Percentiles rank a stretch among this genome's conserved stretches.
These are phyloP conservation scores for Paramyrothecium roridum DNA, from an alignment of 2,329 filamentous ascomycete species.

Conservation along the genomic window DNA sequence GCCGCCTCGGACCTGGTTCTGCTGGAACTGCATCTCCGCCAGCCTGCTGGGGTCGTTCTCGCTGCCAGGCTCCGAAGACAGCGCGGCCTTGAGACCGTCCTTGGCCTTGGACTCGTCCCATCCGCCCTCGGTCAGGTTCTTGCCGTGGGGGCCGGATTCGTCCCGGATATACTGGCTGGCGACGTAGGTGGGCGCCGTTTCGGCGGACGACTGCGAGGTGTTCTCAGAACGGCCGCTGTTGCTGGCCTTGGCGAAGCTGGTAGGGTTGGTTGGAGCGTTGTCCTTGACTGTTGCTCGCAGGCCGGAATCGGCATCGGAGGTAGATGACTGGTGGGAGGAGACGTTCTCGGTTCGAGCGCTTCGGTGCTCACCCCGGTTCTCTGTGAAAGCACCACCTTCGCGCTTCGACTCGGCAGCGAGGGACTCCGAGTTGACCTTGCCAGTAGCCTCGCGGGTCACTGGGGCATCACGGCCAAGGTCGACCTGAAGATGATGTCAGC, in stretches of 20 bases:
- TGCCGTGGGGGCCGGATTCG: conserved; percentile 35
- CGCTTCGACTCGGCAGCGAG: conserved; percentile 71
- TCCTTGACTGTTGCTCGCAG: not conserved
- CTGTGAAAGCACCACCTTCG: conserved; percentile 55
- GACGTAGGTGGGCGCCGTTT: conserved; percentile 35
- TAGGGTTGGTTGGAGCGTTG: conserved; percentile 17
- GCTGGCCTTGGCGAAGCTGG: conserved; percentile 3
- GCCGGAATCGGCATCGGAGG: not conserved
- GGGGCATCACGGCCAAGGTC: conserved; percentile 45
- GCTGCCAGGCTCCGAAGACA: conserved; percentile 41
- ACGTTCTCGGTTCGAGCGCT: conserved; percentile 11
- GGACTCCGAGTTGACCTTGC: conserved; percentile 63
- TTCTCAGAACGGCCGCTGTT: conserved; percentile 2
- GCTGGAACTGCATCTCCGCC: conserved; percentile 40
- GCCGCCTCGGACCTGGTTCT: conserved; percentile 14
- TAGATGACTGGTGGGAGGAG: conserved; percentile 35
- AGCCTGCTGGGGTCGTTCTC: conserved; percentile 43
- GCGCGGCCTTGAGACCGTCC: conserved; percentile 34
- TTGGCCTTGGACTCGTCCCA: conserved; percentile 27
- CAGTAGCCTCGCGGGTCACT: conserved; percentile 56
- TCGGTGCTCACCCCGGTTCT: conserved; percentile 48
- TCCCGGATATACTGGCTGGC: conserved; percentile 27
- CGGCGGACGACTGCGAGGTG: conserved; percentile 9
- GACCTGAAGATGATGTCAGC: conserved; percentile 33
- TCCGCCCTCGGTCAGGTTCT: conserved; percentile 36